Conservation (phyloP, 805 yeast species). For the Pichia insulana region DNA sequence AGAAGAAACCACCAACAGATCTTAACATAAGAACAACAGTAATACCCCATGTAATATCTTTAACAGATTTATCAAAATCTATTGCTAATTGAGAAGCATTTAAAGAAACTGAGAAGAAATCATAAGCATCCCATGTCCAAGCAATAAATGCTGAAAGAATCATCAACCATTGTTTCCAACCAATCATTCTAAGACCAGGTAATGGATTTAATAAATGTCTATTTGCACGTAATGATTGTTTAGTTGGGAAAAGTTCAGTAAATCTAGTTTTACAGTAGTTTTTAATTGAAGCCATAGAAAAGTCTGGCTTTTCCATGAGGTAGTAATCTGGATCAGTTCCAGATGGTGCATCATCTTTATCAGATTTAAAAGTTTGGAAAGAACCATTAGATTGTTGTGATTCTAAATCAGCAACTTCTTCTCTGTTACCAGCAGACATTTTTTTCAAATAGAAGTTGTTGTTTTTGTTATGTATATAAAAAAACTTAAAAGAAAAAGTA, state of each 20-base stretch:
- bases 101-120: constrained; percentile 49
- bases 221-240: constrained; percentile 30
- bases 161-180: constrained; percentile 47
- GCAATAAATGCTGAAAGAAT: constrained; percentile 44
- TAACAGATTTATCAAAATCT: constrained; percentile 36
- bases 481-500: not conserved
- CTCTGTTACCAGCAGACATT: too few species aligned
- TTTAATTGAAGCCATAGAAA: constrained; percentile 25
- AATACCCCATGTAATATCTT: constrained; percentile 56
- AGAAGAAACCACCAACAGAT: constrained; percentile 56
- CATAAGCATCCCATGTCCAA: constrained; percentile 64
- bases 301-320: constrained; percentile 22
- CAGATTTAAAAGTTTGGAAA: constrained; percentile 10
- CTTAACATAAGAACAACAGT: constrained; percentile 62
- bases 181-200: constrained; percentile 42
- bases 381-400: constrained; percentile 4
- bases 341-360: not conserved
- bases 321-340: not conserved
- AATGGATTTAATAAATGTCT: constrained; percentile 51
- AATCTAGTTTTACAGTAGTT: constrained; percentile 38
- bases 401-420: constrained; percentile 1
- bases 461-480: too few species aligned
- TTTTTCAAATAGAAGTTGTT: too few species aligned
- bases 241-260: constrained; percentile 41
- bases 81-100: constrained; percentile 41